Evolutionary conservation across 83 land plant genomes (phyloP).

Genomic region (Larix sibirica): DNA sequence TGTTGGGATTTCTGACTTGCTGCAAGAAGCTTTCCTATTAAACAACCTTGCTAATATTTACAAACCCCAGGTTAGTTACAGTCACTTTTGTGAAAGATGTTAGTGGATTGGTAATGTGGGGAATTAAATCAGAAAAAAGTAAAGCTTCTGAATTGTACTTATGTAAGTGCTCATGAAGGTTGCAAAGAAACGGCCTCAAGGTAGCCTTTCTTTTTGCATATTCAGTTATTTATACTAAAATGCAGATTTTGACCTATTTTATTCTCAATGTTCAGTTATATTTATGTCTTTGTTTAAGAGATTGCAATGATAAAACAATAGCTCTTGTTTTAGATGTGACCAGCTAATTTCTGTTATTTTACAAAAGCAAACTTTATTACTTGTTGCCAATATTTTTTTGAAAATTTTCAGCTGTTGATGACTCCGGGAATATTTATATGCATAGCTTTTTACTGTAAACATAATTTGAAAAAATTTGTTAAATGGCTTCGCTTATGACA

Average conservation of each 20-base stretch:
- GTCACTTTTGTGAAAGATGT: background rate
- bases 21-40: background rate
- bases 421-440: background rate
- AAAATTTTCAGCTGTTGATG: background rate
- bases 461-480: background rate
- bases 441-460: background rate
- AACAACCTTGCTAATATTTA: background rate
- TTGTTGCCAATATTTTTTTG: background rate
- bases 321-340: too few relatives aligned
- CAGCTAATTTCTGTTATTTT: background rate
- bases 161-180: background rate
- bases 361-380: background rate
- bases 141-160: background rate
- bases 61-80: background rate
- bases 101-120: slow-evolving; percentile 2
- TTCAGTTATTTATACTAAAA: background rate
- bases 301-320: background rate
- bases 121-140: background rate
- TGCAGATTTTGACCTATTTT: background rate
- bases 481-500: background rate
- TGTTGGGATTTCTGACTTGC: background rate
- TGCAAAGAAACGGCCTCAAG: background rate
- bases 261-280: background rate
- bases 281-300: background rate
- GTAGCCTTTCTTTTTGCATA: background rate